Conservation (phyloP, 306 rosid genomes). For the Calophaca sinica region DNA sequence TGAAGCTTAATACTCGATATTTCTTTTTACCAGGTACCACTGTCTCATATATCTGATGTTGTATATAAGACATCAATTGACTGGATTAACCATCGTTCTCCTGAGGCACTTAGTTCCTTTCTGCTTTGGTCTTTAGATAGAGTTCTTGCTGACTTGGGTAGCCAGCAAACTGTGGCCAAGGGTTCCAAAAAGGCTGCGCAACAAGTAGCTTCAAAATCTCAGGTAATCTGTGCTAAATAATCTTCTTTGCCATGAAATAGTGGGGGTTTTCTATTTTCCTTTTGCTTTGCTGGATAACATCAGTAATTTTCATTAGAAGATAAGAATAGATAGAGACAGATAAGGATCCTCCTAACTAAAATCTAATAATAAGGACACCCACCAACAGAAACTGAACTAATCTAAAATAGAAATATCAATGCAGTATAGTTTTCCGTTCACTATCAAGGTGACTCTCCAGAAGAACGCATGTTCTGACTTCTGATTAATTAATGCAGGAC, state of each 20-base stretch:
- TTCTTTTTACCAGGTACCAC: constrained; percentile 65
- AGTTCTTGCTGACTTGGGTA: constrained; percentile 70
- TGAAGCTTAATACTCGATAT: constrained; percentile 32
- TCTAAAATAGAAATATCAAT: constrained; percentile 1
- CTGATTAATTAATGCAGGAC: constrained; percentile 1
- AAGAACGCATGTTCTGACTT: background rate
- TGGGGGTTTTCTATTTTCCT: background rate
- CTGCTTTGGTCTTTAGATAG: constrained; percentile 78
- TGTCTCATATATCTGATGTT: constrained; percentile 73
- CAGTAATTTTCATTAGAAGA: constrained; percentile 6
- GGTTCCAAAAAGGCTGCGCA: constrained; percentile 78
- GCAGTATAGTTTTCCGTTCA: constrained; percentile 6
- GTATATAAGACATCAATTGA: constrained; percentile 79
- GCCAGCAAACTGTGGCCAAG: constrained; percentile 69
- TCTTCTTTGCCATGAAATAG: constrained; percentile 16
- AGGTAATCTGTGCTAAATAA: constrained; percentile 57
- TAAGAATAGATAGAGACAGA: constrained; percentile 6
- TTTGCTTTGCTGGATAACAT: constrained; percentile 2
- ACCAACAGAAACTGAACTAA: constrained; percentile 30
- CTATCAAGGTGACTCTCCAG: constrained; percentile 4
- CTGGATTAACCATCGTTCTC: constrained; percentile 72
- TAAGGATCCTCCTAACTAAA: background rate
- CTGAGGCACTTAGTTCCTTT: constrained; percentile 70
- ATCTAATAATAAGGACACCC: constrained; percentile 1
- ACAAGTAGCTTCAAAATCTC: constrained; percentile 77